These are phyloP conservation scores for Emergomyces pasteurianus DNA, from an alignment of 2,329 filamentous ascomycete species.

Conservation along the genomic window DNA sequence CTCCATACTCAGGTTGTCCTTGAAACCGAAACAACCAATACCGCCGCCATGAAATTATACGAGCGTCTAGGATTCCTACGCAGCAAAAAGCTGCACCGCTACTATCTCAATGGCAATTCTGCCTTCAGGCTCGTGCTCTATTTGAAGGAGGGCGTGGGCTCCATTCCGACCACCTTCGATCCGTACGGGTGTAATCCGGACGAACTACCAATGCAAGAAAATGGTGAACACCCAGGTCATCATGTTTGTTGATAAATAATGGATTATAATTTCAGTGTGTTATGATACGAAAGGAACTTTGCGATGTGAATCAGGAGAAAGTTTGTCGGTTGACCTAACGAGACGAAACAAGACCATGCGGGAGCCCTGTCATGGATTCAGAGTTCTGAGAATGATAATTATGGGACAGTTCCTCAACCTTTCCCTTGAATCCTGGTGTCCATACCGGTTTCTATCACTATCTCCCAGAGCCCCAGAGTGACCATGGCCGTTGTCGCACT, in stretches of 20 bases:
- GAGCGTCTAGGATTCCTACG: conserved; percentile 83
- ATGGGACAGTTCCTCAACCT: not conserved
- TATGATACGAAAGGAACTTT: not conserved
- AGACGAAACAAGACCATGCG: not conserved
- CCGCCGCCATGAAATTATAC: conserved; percentile 80
- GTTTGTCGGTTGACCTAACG: not conserved
- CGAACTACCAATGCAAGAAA: conserved; percentile 8
- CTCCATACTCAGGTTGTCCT: conserved; percentile 54
- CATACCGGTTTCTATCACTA: not conserved
- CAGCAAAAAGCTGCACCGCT: conserved; percentile 85
- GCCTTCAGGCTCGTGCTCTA: conserved; percentile 81
- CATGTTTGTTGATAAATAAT: conserved; percentile 3
- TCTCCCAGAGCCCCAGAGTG: not conserved
- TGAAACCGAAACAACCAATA: conserved; percentile 90
- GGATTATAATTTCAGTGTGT: not conserved
- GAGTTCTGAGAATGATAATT: not conserved
- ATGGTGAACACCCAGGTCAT: conserved; percentile 2
- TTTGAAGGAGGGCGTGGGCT: conserved; percentile 50
- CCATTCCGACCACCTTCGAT: conserved; percentile 28
- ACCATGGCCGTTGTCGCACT: not conserved
- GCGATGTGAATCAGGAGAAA: not conserved
- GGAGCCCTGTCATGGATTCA: not conserved
- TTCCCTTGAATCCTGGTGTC: not conserved
- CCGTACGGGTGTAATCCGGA: conserved; percentile 13
- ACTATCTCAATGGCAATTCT: conserved; percentile 93